These are phyloP conservation scores for Metschnikowia corniflorae DNA, from an alignment of 805 yeast genomes.

Conservation along the genomic window DNA sequence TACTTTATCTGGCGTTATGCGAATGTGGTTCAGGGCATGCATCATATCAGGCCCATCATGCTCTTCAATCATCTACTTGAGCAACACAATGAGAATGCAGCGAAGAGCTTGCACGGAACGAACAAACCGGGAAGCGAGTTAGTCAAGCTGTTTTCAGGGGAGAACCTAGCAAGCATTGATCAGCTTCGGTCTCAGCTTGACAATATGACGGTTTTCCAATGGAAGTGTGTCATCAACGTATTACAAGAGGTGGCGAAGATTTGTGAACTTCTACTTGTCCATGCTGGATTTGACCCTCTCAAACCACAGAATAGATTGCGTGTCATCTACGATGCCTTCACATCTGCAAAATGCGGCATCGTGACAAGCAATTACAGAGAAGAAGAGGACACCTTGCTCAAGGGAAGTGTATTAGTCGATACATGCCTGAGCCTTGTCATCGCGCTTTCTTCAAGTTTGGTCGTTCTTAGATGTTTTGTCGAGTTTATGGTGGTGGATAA, in stretches of 20 bases:
- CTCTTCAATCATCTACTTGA: conserved; percentile 34
- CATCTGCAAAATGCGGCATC: not conserved
- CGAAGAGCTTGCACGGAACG: no score
- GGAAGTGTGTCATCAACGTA: conserved; percentile 29
- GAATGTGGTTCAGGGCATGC: conserved; percentile 18
- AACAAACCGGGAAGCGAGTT: conserved; percentile 4
- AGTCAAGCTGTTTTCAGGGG: conserved; percentile 20
- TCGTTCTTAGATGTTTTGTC: conserved; percentile 17
- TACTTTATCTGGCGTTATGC: conserved; percentile 28
- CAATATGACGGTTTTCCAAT: conserved; percentile 18
- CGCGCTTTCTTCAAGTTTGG: conserved; percentile 18
- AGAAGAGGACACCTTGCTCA: conserved; percentile 17
- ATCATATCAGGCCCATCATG: conserved; percentile 29
- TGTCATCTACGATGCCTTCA: conserved; percentile 4
- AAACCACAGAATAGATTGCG: not conserved
- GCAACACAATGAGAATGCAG: not conserved
- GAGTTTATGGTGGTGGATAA: conserved; percentile 5
- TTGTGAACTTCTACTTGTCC: conserved; percentile 24
- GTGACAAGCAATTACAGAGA: not conserved
- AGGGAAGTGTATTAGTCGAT: conserved; percentile 19
- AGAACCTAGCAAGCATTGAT: conserved; percentile 21
- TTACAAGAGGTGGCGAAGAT: conserved; percentile 21
- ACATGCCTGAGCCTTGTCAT: conserved; percentile 17
- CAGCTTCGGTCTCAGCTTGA: conserved; percentile 16
- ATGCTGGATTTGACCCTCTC: conserved; percentile 5